Percentiles rank a stretch among this genome's conserved stretches.
Conservation (phyloP, 257 asterid species). For the Solanum infundibuliforme region DNA sequence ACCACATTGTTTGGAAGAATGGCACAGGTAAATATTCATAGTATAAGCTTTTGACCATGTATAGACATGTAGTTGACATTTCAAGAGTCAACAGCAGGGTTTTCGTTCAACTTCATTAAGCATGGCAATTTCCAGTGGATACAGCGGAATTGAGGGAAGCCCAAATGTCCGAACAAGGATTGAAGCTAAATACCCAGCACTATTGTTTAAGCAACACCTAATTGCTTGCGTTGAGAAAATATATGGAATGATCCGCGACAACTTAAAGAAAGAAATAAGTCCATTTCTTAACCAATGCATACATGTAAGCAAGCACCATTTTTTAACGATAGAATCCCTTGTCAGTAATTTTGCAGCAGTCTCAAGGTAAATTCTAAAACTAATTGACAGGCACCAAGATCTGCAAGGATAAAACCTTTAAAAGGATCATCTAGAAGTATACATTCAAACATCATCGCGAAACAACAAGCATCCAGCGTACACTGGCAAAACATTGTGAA, state of each 20-base stretch:
- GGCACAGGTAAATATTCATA: conserved; percentile 59
- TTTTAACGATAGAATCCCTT: not conserved
- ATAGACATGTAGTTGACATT: conserved; percentile 5
- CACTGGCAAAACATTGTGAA: conserved; percentile 78
- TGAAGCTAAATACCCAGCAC: conserved; percentile 88
- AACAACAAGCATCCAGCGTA: conserved; percentile 67
- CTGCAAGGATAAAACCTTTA: conserved; percentile 63
- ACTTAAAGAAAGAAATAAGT: conserved; percentile 76
- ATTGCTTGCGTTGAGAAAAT: conserved; percentile 91
- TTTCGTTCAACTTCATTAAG: conserved; percentile 53
- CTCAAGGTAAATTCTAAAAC: conserved; percentile 9
- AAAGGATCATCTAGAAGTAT: conserved; percentile 62
- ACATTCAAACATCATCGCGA: conserved; percentile 45
- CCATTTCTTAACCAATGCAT: conserved; percentile 74
- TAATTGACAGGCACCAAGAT: conserved; percentile 72
- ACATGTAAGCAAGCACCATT: conserved; percentile 48
- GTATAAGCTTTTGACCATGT: conserved; percentile 5
- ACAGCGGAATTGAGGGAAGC: conserved; percentile 86
- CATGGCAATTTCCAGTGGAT: conserved; percentile 72
- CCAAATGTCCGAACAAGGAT: conserved; percentile 54
- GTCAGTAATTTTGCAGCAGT: not conserved
- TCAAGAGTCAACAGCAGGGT: conserved; percentile 37
- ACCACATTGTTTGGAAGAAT: conserved; percentile 69
- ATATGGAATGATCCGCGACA: conserved; percentile 83
- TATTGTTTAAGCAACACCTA: conserved; percentile 82